Conservation (phyloP, 1,284 basidiomycete genomes). For the Naganishia sp. region DNA sequence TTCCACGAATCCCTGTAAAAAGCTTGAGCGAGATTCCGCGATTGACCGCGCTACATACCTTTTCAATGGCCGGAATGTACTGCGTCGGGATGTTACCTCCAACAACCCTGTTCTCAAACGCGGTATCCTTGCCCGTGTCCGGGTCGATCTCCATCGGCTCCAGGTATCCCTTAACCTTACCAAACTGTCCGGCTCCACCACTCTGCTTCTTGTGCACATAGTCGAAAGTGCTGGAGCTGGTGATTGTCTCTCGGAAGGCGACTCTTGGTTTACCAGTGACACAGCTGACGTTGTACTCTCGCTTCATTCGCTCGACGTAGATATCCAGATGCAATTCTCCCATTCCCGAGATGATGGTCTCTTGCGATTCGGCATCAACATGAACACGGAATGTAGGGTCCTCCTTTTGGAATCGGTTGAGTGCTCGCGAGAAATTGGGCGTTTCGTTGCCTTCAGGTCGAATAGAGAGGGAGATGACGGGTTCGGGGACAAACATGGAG, state of each 20-base stretch:
- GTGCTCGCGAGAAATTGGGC: constrained; percentile 92
- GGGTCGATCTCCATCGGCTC: constrained; percentile 84
- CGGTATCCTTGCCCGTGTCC: constrained; percentile 80
- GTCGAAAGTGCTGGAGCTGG: constrained; percentile 74
- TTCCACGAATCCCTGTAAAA: constrained; percentile 82
- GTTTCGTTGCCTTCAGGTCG: constrained; percentile 90
- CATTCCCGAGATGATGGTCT: constrained; percentile 99
- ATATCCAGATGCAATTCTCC: constrained; percentile 98
- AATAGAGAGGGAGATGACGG: constrained; percentile 94
- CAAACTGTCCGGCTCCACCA: constrained; percentile 96
- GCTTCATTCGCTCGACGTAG: constrained; percentile 97
- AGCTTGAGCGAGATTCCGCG: not conserved
- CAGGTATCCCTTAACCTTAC: constrained; percentile 85
- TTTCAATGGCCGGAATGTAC: constrained; percentile 94
- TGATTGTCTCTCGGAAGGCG: constrained; percentile 94
- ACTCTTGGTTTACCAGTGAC: constrained; percentile 94
- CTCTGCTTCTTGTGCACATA: constrained; percentile 99
- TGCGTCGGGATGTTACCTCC: constrained; percentile 88
- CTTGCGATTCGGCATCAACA: constrained; percentile 89
- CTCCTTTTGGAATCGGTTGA: constrained; percentile 98
- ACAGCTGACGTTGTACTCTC: constrained; percentile 95
- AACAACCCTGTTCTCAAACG: constrained; percentile 86
- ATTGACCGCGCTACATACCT: constrained; percentile 58
- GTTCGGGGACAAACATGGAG: constrained; percentile 98
- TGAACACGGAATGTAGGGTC: constrained; percentile 99